Evolutionary conservation across 2,329 filamentous ascomycete species (phyloP).

Genomic region (Alternaria dauci): DNA sequence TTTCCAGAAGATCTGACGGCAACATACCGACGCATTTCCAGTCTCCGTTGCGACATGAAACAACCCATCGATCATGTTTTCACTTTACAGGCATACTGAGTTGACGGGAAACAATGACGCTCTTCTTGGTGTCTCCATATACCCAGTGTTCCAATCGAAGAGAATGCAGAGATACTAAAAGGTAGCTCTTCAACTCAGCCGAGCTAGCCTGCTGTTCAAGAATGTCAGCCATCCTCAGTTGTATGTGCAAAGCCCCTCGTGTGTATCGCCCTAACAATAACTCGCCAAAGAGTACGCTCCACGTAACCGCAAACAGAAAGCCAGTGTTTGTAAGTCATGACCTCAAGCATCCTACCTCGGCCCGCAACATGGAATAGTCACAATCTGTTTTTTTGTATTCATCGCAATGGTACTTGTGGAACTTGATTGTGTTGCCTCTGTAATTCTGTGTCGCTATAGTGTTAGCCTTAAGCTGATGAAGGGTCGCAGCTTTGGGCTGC

Average conservation of each 20-base stretch:
- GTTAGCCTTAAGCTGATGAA: not conserved
- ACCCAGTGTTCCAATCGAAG: not conserved
- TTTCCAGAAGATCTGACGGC: too few species aligned
- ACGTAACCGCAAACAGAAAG: constrained; percentile 41
- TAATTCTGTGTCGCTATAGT: not conserved
- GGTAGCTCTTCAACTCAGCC: not conserved
- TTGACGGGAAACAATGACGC: not conserved
- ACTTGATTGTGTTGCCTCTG: not conserved
- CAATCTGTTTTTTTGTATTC: not conserved
- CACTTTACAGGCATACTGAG: not conserved
- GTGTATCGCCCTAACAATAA: constrained; percentile 41
- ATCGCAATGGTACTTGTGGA: not conserved
- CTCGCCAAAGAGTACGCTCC: constrained; percentile 41
- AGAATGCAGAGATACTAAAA: not conserved
- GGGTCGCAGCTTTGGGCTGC: not conserved
- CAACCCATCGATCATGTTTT: not conserved
- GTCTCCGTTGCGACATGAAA: not conserved
- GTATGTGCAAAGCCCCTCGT: constrained; percentile 23
- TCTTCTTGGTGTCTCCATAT: not conserved
- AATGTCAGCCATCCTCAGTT: constrained; percentile 41
- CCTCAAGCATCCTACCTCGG: constrained; percentile 42
- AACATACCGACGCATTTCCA: too few species aligned
- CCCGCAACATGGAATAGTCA: not conserved
- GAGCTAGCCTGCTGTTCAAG: constrained; percentile 11
- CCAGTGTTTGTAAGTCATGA: constrained; percentile 47